Conservation (phyloP, 495 filamentous ascomycete species). For the Viridothelium virens region DNA sequence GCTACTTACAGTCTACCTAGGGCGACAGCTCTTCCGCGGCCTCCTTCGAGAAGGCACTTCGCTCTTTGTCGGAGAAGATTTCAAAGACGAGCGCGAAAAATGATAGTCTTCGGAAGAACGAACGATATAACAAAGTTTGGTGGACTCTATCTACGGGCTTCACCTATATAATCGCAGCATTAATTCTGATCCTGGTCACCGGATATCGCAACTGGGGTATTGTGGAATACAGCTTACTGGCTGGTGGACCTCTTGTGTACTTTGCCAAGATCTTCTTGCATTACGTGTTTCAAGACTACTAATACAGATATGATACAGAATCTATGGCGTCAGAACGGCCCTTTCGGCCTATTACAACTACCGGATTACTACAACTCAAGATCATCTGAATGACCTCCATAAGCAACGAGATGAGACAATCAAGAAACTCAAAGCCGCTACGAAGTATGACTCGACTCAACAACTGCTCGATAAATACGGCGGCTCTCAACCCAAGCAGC, state of each 20-base stretch:
- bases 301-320: conserved; percentile 38
- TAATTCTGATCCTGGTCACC: conserved; percentile 72
- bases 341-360: conserved; percentile 69
- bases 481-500: conserved; percentile 33
- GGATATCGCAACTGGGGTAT: conserved; percentile 74
- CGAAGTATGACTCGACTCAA: conserved; percentile 90
- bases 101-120: conserved; percentile 58
- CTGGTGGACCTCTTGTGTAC: conserved; percentile 72
- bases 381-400: conserved; percentile 63
- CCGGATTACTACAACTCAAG: conserved; percentile 59
- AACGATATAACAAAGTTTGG: conserved; percentile 72
- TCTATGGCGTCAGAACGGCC: conserved; percentile 56
- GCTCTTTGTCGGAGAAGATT: conserved; percentile 73
- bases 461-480: conserved; percentile 92
- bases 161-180: conserved; percentile 75
- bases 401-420: conserved; percentile 77
- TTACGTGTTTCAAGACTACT: conserved; percentile 10
- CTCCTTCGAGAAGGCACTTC: conserved; percentile 84
- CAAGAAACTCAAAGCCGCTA: conserved; percentile 86
- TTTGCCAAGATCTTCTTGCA: conserved; percentile 23
- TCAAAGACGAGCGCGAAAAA: conserved; percentile 60
- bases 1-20: conserved; percentile 37
- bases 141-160: conserved; percentile 86
- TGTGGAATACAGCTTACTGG: conserved; percentile 65
- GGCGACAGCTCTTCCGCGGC: conserved; percentile 78